phyloP scores from a whole-genome alignment of 371 early-diverging fungal species.

The Rhizomucor pusillus region DNA sequence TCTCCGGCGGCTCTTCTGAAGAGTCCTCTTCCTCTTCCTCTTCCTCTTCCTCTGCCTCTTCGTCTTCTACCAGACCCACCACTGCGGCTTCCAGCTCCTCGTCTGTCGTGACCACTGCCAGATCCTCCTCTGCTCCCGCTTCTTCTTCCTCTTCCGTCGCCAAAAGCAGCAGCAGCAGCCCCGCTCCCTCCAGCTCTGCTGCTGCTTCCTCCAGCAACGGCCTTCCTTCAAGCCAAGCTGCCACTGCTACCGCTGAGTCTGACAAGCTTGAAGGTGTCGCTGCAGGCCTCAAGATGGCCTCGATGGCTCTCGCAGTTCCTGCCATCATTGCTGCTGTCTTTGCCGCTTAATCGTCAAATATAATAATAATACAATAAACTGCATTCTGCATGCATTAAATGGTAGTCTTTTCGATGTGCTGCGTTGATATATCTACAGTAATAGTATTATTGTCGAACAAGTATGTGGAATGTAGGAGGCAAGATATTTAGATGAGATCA shows the following conservation, averaged over 20 bases:
- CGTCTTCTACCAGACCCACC: conserved; percentile 4
- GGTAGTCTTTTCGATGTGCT: neutral
- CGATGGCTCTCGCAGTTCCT: conserved; percentile 9
- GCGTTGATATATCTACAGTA: neutral
- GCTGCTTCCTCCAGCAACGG: neutral
- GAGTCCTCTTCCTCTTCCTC: neutral
- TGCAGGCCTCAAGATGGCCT: conserved; percentile 14
- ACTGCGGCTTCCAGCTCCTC: neutral
- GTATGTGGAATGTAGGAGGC: neutral
- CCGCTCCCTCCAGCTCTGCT: conserved; percentile 4
- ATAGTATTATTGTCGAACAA: neutral
- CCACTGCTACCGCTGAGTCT: conserved; percentile 11
- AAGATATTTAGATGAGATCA: conserved; percentile 28
- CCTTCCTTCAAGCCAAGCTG: neutral
- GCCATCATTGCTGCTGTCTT: conserved; percentile 10
- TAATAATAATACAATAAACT: neutral
- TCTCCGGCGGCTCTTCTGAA: conserved; percentile 3
- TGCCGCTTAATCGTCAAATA: conserved; percentile 2
- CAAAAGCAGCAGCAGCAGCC: neutral
- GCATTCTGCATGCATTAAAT: neutral
- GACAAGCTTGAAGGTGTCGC: conserved; percentile 10
- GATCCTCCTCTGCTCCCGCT: conserved; percentile 1
- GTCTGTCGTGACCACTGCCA: neutral
- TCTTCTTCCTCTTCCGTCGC: neutral
- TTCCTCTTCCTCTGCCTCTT: neutral